phyloP scores from a whole-genome alignment of 2,329 filamentous ascomycete genomes.

The Xylaria sp. region DNA sequence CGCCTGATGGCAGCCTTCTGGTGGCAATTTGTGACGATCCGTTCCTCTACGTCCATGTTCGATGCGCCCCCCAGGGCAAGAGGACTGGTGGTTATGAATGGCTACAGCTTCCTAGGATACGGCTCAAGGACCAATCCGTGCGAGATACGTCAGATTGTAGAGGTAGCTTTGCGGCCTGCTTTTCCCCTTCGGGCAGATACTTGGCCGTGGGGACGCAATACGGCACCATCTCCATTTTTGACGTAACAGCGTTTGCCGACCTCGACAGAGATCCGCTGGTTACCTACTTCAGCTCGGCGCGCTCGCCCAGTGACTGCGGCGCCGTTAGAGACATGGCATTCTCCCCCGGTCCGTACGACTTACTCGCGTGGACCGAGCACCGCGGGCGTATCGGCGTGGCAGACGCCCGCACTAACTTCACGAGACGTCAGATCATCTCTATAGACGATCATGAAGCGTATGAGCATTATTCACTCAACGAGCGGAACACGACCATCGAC shows the following conservation, averaged over 20 bases:
- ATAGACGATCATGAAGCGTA: conserved; percentile 69
- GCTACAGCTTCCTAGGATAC: conserved; percentile 62
- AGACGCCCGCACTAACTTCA: conserved; percentile 75
- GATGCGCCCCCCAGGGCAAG: conserved; percentile 54
- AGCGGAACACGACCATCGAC: conserved; percentile 65
- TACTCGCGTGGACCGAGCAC: conserved; percentile 94
- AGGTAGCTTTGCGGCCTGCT: conserved; percentile 82
- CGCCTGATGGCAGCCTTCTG: conserved; percentile 83
- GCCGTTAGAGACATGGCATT: conserved; percentile 93
- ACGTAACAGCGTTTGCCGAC: conserved; percentile 62
- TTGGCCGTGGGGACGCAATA: conserved; percentile 84
- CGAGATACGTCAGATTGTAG: conserved; percentile 66
- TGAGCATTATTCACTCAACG: conserved; percentile 66
- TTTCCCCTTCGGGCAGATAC: conserved; percentile 76
- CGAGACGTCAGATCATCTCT: conserved; percentile 74
- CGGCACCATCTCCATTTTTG: conserved; percentile 80
- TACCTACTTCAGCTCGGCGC: conserved; percentile 80
- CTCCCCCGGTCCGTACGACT: conserved; percentile 87
- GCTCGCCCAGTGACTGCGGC: conserved; percentile 75
- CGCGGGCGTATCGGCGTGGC: conserved; percentile 79
- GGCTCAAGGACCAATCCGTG: conserved; percentile 68
- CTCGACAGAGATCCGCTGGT: conserved; percentile 70
- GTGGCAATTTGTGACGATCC: conserved; percentile 89
- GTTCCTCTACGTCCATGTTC: conserved; percentile 83
- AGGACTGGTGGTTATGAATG: conserved; percentile 58